Evolutionary conservation across 257 asterid species (phyloP).

Genomic region (Nicotiana noctiflora): DNA sequence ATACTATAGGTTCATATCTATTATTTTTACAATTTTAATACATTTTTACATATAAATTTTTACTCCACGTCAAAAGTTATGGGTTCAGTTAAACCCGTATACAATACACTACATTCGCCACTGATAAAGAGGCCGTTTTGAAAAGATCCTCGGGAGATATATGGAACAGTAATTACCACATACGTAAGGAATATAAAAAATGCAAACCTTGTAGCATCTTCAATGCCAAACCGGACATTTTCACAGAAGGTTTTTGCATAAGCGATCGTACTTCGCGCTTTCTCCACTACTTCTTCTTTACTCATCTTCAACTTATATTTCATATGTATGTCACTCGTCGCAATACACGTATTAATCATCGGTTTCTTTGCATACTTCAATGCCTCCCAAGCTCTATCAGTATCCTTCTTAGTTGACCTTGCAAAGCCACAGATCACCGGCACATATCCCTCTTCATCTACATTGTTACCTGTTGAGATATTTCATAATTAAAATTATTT

Average conservation of each 20-base stretch:
- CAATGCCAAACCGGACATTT: slow-evolving; percentile 91
- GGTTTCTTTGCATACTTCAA: slow-evolving; percentile 79
- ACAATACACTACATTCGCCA: too few relatives aligned
- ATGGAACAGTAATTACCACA: too few relatives aligned
- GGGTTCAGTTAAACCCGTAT: too few relatives aligned
- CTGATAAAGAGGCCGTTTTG: too few relatives aligned
- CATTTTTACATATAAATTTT: too few relatives aligned
- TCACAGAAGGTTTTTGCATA: slow-evolving; percentile 68
- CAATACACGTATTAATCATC: slow-evolving; percentile 75
- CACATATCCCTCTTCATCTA: slow-evolving; percentile 32
- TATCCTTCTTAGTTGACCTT: slow-evolving; percentile 82
- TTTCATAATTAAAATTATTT: too few relatives aligned
- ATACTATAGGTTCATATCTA: too few relatives aligned
- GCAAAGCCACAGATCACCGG: slow-evolving; percentile 91
- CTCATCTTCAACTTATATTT: slow-evolving; percentile 76
- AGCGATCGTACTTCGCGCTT: slow-evolving; percentile 86
- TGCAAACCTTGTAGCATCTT: slow-evolving; percentile 89
- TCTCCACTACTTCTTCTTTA: slow-evolving; percentile 63
- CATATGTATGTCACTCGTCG: slow-evolving; percentile 96
- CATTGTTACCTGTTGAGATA: slow-evolving; percentile 32
- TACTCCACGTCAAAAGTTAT: too few relatives aligned
- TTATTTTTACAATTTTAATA: too few relatives aligned
- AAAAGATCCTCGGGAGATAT: too few relatives aligned
- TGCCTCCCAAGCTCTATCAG: slow-evolving; percentile 93
- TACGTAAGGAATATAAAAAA: not conserved